phyloP scores from a whole-genome alignment of 1,284 basidiomycete genomes.

The Puccinia triticina region DNA sequence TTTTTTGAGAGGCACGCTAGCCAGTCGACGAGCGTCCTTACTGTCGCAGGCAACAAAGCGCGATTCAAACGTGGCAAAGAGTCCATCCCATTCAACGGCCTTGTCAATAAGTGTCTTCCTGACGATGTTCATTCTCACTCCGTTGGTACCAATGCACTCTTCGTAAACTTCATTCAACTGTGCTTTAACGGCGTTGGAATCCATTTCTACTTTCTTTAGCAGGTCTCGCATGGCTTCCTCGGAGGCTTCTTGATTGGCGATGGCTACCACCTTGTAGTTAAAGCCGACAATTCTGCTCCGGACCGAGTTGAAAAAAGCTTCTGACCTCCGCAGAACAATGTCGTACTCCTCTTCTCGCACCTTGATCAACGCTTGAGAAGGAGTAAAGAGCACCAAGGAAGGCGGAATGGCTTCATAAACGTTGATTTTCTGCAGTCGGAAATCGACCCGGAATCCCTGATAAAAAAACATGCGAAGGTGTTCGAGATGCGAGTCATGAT shows the following conservation, averaged over 20 bases:
- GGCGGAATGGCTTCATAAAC: conserved; percentile 87
- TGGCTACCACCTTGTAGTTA: conserved; percentile 53
- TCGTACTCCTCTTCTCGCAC: conserved; percentile 89
- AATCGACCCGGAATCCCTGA: conserved; percentile 73
- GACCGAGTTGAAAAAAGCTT: conserved; percentile 67
- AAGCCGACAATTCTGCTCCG: conserved; percentile 65
- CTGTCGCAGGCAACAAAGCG: conserved; percentile 62
- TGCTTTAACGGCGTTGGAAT: conserved; percentile 31
- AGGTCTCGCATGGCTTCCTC: conserved; percentile 71
- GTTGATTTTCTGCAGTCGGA: conserved; percentile 81
- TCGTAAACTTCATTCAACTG: conserved; percentile 67
- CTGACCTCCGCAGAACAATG: conserved; percentile 73
- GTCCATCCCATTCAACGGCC: conserved; percentile 92
- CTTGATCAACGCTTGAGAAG: conserved; percentile 79
- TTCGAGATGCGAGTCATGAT: conserved; percentile 91
- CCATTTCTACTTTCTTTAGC: conserved; percentile 66
- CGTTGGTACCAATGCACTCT: conserved; percentile 78
- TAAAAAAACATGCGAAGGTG: conserved; percentile 89
- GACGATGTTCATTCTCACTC: conserved; percentile 83
- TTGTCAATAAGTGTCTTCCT: conserved; percentile 86
- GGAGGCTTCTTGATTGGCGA: conserved; percentile 54
- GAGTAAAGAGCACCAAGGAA: conserved; percentile 79
- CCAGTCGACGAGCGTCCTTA: conserved; percentile 60
- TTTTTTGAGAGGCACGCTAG: conserved; percentile 62
- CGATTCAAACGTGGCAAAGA: conserved; percentile 65